A percentile compares a stretch with the other conserved stretches of the same genome.
These are phyloP conservation scores for Oenanthe javanica DNA, from an alignment of 140 eudicot species.

Conservation along the genomic window DNA sequence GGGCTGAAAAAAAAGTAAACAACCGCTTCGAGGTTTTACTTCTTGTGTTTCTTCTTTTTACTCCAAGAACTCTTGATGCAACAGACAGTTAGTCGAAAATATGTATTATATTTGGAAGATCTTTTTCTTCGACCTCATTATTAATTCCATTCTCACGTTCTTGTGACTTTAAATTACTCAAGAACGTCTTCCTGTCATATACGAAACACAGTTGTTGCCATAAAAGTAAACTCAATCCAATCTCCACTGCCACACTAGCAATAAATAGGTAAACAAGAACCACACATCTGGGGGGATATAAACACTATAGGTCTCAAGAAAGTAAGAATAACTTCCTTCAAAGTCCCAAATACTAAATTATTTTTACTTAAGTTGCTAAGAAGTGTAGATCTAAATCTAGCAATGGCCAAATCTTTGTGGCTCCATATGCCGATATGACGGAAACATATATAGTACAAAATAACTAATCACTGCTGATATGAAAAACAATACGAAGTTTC, in stretches of 20 bases:
- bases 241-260: constrained; percentile 69
- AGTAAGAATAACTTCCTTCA: constrained; percentile 37
- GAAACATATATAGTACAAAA: constrained; percentile 42
- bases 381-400: constrained; percentile 23
- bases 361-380: constrained; percentile 1
- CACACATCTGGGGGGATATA: constrained; percentile 53
- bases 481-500: constrained; percentile 64
- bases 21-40: constrained; percentile 30
- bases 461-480: constrained; percentile 65
- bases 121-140: too few species aligned
- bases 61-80: constrained; percentile 48
- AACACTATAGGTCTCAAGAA: constrained; percentile 54
- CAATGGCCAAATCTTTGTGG: constrained; percentile 58
- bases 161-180: too few species aligned
- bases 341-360: constrained; percentile 5
- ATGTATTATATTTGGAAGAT: constrained; percentile 18
- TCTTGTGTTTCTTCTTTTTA: constrained; percentile 57
- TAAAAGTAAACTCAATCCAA: constrained; percentile 71
- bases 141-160: too few species aligned
- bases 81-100: constrained; percentile 66
- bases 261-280: constrained; percentile 73
- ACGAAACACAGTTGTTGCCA: constrained; percentile 56
- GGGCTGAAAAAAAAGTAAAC: background rate
- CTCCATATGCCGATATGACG: constrained; percentile 42
- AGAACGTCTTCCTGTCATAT: too few species aligned